Percentiles rank a stretch among this genome's conserved stretches.
Evolutionary conservation across 2,329 filamentous ascomycete species (phyloP).

Genomic region (Didymella exigua): DNA sequence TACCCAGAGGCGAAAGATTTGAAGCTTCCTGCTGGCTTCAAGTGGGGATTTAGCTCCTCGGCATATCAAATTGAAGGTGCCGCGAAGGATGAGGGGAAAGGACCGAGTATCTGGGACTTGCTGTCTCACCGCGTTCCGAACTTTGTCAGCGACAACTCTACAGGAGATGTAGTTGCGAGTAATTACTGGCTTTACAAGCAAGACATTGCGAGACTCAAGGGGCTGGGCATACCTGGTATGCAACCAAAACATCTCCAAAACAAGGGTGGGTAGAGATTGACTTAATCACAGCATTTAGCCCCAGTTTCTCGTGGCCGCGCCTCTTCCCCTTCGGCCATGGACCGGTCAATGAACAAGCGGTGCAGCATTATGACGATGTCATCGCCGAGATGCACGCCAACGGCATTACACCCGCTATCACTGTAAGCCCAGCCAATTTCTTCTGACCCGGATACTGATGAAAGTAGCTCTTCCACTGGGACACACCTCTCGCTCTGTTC

Average conservation of each 20-base stretch:
- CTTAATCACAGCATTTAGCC: constrained; percentile 35
- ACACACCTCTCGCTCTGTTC: constrained; percentile 51
- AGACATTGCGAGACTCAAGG: constrained; percentile 49
- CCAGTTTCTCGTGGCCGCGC: constrained; percentile 48
- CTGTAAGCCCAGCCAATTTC: constrained; percentile 6
- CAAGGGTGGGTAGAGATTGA: not conserved
- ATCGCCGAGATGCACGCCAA: constrained; percentile 45
- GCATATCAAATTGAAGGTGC: constrained; percentile 54
- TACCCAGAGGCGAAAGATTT: constrained; percentile 40
- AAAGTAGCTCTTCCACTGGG: constrained; percentile 49
- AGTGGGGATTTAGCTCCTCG: constrained; percentile 51
- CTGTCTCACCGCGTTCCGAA: constrained; percentile 51
- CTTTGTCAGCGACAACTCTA: constrained; percentile 50
- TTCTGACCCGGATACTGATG: not conserved
- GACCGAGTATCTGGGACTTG: constrained; percentile 53
- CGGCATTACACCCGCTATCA: constrained; percentile 45
- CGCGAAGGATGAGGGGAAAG: constrained; percentile 51
- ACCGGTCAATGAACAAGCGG: constrained; percentile 44
- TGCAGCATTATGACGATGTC: constrained; percentile 50
- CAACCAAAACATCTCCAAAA: not conserved
- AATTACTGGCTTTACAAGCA: constrained; percentile 54
- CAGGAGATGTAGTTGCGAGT: constrained; percentile 49
- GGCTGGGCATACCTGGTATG: constrained; percentile 36
- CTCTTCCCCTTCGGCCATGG: constrained; percentile 49
- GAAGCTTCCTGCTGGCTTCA: constrained; percentile 52